These are phyloP conservation scores for Dioscorea dumetorum DNA, from an alignment of 106 monocot species.

Conservation along the genomic window DNA sequence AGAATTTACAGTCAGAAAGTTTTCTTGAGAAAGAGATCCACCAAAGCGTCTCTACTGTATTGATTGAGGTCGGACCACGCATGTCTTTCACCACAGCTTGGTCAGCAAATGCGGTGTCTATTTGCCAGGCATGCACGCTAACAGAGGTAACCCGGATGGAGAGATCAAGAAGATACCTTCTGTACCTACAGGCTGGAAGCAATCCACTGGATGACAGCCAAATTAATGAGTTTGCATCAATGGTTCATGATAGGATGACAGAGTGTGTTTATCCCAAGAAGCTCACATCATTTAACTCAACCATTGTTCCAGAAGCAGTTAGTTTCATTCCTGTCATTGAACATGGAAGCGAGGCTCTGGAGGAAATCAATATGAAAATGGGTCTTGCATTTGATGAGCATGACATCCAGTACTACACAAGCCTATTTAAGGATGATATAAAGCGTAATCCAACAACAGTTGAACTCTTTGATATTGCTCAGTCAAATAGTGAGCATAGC, in stretches of 20 bases:
- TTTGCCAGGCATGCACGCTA: conserved; percentile 70
- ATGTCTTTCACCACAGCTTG: conserved; percentile 91
- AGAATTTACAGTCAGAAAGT: conserved; percentile 57
- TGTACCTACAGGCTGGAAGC: conserved; percentile 46
- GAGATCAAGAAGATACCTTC: conserved; percentile 69
- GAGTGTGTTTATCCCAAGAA: conserved; percentile 72
- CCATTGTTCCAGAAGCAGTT: conserved; percentile 56
- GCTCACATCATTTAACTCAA: conserved; percentile 46
- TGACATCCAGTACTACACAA: conserved; percentile 84
- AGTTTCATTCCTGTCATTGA: conserved; percentile 64
- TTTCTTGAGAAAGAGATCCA: conserved; percentile 45
- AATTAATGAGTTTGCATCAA: conserved; percentile 55
- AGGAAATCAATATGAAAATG: conserved; percentile 84
- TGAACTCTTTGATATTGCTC: conserved; percentile 95
- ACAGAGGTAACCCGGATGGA: conserved; percentile 76
- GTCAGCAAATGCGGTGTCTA: conserved; percentile 86
- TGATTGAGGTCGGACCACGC: conserved; percentile 86
- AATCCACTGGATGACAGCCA: conserved; percentile 36
- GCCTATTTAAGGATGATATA: conserved; percentile 79
- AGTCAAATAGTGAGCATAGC: conserved; percentile 94
- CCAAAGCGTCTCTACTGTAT: conserved; percentile 5
- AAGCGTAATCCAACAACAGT: conserved; percentile 89
- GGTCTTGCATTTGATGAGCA: conserved; percentile 98
- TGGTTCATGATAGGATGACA: conserved; percentile 98
- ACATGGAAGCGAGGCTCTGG: conserved; percentile 62